These are phyloP conservation scores for Aspergillus viridinutans DNA, from an alignment of 2,329 filamentous ascomycete species.

Conservation along the genomic window DNA sequence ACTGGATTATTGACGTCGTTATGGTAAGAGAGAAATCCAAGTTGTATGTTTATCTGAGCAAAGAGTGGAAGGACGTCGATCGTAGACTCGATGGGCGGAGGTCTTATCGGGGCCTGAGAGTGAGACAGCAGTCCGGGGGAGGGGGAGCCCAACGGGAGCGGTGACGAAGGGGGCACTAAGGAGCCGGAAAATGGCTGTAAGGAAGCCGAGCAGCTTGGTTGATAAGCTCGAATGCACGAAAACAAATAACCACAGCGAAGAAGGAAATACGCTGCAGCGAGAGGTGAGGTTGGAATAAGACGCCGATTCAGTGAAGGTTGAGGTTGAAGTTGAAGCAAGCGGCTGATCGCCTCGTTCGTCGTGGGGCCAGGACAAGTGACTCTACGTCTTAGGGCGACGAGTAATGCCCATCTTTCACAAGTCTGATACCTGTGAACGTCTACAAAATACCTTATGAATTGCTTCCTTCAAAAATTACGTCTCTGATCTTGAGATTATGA, in stretches of 20 bases:
- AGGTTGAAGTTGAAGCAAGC: neutral
- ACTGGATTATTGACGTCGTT: neutral
- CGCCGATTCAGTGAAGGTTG: neutral
- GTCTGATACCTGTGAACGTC: neutral
- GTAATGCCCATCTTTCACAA: neutral
- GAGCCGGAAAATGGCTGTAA: neutral
- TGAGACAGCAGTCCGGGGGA: conserved; percentile 3
- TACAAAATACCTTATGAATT: neutral
- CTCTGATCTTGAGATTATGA: neutral
- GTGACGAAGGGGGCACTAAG: neutral
- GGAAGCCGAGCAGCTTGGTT: neutral
- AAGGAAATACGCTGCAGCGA: conserved; percentile 1
- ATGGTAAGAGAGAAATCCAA: neutral
- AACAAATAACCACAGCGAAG: neutral
- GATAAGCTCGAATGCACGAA: neutral
- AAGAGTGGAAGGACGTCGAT: conserved; percentile 4
- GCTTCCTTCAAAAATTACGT: neutral
- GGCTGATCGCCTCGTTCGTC: neutral
- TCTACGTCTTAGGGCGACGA: neutral
- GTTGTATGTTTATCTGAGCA: neutral
- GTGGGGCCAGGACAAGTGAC: neutral
- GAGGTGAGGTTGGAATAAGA: neutral
- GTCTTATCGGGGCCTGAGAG: conserved; percentile 18
- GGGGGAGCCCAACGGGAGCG: conserved; percentile 9
- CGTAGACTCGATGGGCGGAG: conserved; percentile 8